Conservation (phyloP, 768 basidiomycete species). For the Lactarius deliciosus region DNA sequence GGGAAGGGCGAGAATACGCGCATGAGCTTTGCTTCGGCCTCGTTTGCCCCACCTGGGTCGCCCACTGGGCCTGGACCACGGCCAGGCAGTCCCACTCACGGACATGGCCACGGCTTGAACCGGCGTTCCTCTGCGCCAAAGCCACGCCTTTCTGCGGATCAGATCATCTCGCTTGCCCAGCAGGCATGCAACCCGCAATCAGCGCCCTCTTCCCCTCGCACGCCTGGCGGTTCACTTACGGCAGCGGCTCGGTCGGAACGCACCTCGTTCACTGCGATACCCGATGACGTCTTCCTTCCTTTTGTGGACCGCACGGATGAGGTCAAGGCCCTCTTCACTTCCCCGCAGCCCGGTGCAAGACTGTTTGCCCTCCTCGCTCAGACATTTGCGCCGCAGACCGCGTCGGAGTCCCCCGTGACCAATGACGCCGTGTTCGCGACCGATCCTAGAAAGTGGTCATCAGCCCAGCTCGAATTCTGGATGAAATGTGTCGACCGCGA, state of each 20-base stretch:
- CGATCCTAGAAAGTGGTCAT: slow-evolving; percentile 74
- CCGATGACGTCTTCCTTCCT: slow-evolving; percentile 76
- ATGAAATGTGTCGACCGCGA: slow-evolving; percentile 64
- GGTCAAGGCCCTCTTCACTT: slow-evolving; percentile 60
- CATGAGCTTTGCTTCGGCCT: slow-evolving; percentile 65
- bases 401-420: slow-evolving; percentile 31
- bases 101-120: slow-evolving; percentile 37
- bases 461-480: slow-evolving; percentile 64
- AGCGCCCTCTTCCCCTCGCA: slow-evolving; percentile 31
- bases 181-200: slow-evolving; percentile 51
- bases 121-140: slow-evolving; percentile 46
- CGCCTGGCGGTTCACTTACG: slow-evolving; percentile 29
- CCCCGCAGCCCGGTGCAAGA: slow-evolving; percentile 61
- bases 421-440: slow-evolving; percentile 37
- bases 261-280: slow-evolving; percentile 71
- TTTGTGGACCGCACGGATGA: slow-evolving; percentile 83
- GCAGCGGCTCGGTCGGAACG: slow-evolving; percentile 34
- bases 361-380: slow-evolving; percentile 73
- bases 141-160: slow-evolving; percentile 57
- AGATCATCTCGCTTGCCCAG: slow-evolving; percentile 71
- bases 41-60: slow-evolving; percentile 46
- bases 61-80: slow-evolving; percentile 31
- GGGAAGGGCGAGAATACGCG: slow-evolving; percentile 37
- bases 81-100: slow-evolving; percentile 33
- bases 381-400: slow-evolving; percentile 47